Evolutionary conservation across 306 rosid genomes (phyloP).

Genomic region (Vigna trinervia): DNA sequence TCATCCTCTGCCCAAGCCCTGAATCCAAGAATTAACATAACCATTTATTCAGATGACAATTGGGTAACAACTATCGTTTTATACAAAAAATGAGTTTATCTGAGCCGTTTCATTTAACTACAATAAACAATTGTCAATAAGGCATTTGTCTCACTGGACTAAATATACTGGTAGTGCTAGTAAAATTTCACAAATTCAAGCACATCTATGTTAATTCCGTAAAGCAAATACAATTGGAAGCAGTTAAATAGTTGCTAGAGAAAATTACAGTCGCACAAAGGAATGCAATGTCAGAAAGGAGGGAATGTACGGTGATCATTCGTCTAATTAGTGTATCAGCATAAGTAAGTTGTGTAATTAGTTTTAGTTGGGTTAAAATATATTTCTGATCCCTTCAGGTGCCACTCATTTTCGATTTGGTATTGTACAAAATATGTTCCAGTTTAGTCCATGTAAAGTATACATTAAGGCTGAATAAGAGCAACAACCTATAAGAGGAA

Average conservation of each 20-base stretch:
- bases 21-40: slow-evolving; percentile 31
- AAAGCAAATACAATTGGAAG: slow-evolving; percentile 15
- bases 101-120: not conserved
- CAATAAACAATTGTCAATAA: slow-evolving; percentile 3
- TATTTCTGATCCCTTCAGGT: not conserved
- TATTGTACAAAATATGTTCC: not conserved
- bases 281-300: not conserved
- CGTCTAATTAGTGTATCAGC: not conserved
- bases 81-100: not conserved
- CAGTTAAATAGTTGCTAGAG: slow-evolving; percentile 8
- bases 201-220: not conserved
- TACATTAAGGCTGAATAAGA: not conserved
- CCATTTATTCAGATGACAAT: slow-evolving; percentile 16
- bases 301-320: not conserved
- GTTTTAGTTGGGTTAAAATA: slow-evolving; percentile 15
- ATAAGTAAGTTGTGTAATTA: not conserved
- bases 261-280: not conserved
- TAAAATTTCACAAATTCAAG: slow-evolving; percentile 3
- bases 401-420: not conserved
- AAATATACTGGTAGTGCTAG: not conserved
- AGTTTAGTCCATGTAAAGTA: slow-evolving; percentile 23
- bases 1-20: slow-evolving; percentile 99
- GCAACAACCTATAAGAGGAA: not conserved
- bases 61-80: slow-evolving; percentile 27
- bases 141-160: too few species aligned